Percentiles rank a stretch among this genome's conserved stretches.
Conservation (phyloP, 768 basidiomycete species). For the Tricholoma bakamatsutake region DNA sequence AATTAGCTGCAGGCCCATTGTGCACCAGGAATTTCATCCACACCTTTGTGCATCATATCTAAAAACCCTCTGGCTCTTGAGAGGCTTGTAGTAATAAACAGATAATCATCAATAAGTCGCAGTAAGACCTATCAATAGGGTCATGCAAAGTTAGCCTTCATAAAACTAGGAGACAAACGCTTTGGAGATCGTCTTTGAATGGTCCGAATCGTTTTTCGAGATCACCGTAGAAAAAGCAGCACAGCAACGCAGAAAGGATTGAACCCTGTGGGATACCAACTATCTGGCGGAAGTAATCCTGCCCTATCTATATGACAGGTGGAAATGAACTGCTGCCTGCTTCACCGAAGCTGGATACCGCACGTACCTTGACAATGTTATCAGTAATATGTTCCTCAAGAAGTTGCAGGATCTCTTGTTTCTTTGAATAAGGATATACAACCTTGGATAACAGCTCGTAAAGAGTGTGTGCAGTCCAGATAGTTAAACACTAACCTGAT, state of each 20-base stretch:
- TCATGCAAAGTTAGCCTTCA: neutral
- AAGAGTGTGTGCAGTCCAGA: neutral
- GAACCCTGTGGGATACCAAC: conserved; percentile 98
- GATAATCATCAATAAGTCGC: conserved; percentile 91
- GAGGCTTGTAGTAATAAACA: conserved; percentile 72
- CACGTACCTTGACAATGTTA: conserved; percentile 83
- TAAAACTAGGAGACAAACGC: conserved; percentile 42
- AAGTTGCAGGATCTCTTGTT: conserved; percentile 59
- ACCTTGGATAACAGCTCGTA: conserved; percentile 18
- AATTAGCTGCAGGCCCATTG: neutral
- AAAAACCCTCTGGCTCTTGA: conserved; percentile 64
- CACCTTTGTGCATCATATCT: conserved; percentile 69
- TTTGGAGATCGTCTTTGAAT: conserved; percentile 51
- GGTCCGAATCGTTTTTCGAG: conserved; percentile 58
- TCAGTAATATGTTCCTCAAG: conserved; percentile 87
- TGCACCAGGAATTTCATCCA: neutral
- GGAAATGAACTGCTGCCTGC: neutral
- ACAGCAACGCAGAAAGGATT: conserved; percentile 88
- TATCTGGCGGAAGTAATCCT: conserved; percentile 79
- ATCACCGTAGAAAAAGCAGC: conserved; percentile 92
- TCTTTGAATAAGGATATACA: conserved; percentile 47
- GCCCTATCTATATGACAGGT: conserved; percentile 55
- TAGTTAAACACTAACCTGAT: conserved; percentile 48
- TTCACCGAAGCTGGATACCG: neutral
- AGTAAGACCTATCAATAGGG: conserved; percentile 53